Percentiles rank a stretch among this genome's conserved stretches.
Evolutionary conservation across 257 asterid species (phyloP).

Genomic region (Solanum tarijense): DNA sequence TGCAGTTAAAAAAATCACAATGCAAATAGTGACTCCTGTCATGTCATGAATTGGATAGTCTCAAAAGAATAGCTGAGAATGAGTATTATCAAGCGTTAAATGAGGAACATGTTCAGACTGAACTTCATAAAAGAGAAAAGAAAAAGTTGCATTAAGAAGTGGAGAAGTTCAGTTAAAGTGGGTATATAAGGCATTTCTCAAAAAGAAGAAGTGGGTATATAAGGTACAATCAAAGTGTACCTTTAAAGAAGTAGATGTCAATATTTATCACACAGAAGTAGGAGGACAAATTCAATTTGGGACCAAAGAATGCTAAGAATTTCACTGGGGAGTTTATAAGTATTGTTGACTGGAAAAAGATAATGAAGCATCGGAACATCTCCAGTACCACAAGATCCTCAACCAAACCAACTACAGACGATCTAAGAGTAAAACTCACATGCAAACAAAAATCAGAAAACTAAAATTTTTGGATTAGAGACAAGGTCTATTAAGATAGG

Average conservation of each 20-base stretch:
- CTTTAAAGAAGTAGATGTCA: not conserved
- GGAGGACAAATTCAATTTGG: not conserved
- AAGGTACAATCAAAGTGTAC: not conserved
- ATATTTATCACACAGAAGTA: not conserved
- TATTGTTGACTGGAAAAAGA: not conserved
- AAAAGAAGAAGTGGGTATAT: not conserved
- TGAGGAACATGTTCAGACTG: conserved; percentile 1
- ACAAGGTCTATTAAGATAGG: not conserved
- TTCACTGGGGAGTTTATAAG: not conserved
- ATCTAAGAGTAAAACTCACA: not conserved
- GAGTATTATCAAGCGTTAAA: not conserved
- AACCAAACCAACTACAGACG: not conserved
- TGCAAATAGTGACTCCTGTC: not conserved
- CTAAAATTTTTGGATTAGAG: not conserved
- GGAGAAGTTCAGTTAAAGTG: not conserved
- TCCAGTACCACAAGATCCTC: not conserved
- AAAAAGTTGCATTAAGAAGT: not conserved
- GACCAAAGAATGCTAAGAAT: not conserved
- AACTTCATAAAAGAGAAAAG: not conserved
- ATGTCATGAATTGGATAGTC: not conserved
- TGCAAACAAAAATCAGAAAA: not conserved
- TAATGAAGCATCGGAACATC: not conserved
- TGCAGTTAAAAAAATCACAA: not conserved
- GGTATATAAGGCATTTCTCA: not conserved
- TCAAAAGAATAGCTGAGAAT: not conserved